These are phyloP conservation scores for Quercus parvula DNA, from an alignment of 306 rosid genomes.

Conservation along the genomic window DNA sequence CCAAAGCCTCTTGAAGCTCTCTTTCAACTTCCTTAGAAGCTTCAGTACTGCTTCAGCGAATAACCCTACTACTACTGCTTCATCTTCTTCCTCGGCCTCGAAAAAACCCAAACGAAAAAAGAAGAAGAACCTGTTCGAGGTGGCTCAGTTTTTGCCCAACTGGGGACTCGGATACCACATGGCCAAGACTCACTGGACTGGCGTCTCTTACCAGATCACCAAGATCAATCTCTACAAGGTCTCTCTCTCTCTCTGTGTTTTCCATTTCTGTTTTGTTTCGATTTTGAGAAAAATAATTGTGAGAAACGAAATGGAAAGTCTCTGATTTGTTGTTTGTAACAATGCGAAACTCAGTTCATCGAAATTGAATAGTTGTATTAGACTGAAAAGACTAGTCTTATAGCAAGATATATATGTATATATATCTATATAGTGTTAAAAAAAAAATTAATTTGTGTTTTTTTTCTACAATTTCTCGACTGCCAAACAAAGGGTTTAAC, in stretches of 20 bases:
- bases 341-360: background rate
- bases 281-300: background rate
- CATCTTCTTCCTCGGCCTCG: constrained; percentile 15
- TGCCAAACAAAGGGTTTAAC: background rate
- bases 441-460: background rate
- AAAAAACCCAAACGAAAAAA: constrained; percentile 69
- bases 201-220: constrained; percentile 80
- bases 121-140: constrained; percentile 92
- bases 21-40: constrained; percentile 51
- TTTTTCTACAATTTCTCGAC: background rate
- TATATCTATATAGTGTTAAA: background rate
- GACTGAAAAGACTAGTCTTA: background rate
- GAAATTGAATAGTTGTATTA: background rate
- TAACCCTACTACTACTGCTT: constrained; percentile 21
- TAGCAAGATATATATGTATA: background rate
- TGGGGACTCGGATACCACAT: constrained; percentile 93
- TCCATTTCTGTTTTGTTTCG: background rate
- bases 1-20: constrained; percentile 34
- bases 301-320: background rate
- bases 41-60: constrained; percentile 40
- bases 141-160: constrained; percentile 80
- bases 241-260: constrained; percentile 4
- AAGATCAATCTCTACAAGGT: constrained; percentile 96
- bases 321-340: background rate
- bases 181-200: constrained; percentile 89